phyloP scores from a whole-genome alignment of 2,329 filamentous ascomycete species.

The Davidsoniella eucalypti region DNA sequence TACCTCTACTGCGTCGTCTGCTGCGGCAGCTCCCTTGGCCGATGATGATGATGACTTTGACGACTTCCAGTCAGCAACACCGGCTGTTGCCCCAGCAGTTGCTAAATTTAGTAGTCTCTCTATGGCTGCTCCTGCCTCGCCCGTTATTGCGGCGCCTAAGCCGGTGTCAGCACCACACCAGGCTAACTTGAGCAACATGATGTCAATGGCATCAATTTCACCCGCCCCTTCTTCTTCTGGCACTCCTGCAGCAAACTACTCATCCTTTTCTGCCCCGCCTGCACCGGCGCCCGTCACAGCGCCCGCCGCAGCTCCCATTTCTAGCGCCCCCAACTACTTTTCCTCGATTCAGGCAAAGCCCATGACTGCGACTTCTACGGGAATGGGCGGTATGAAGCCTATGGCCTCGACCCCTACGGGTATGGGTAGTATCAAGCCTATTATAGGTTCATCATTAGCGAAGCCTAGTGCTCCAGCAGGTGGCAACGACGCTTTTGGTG shows the following conservation, averaged over 20 bases:
- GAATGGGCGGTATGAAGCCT: constrained; percentile 7
- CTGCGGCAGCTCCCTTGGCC: constrained; percentile 4
- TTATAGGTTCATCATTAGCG: constrained; percentile 26
- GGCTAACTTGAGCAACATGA: constrained; percentile 63
- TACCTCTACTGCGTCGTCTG: constrained; percentile 19
- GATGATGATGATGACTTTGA: constrained; percentile 79
- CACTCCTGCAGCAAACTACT: constrained; percentile 44
- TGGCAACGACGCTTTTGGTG: constrained; percentile 76
- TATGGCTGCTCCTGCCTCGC: constrained; percentile 32
- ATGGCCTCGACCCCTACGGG: constrained; percentile 23
- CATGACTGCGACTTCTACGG: constrained; percentile 14
- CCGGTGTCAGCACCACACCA: constrained; percentile 72
- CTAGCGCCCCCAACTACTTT: constrained; percentile 83
- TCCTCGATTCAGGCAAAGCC: constrained; percentile 45
- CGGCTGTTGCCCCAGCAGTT: constrained; percentile 30
- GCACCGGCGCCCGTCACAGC: constrained; percentile 15
- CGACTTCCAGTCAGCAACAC: constrained; percentile 82
- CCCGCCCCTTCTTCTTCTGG: constrained; percentile 45
- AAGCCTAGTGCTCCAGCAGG: constrained; percentile 34
- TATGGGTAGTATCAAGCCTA: constrained; percentile 32
- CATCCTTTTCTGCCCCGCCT: constrained; percentile 38
- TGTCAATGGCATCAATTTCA: constrained; percentile 65
- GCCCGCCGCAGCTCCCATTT: constrained; percentile 40
- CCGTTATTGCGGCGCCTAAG: constrained; percentile 48
- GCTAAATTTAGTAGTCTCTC: constrained; percentile 22